Evolutionary conservation across 2,329 filamentous ascomycete species (phyloP), one percentile per base, ranked within the genome.

Genomic region (Fusarium sp.): DNA sequence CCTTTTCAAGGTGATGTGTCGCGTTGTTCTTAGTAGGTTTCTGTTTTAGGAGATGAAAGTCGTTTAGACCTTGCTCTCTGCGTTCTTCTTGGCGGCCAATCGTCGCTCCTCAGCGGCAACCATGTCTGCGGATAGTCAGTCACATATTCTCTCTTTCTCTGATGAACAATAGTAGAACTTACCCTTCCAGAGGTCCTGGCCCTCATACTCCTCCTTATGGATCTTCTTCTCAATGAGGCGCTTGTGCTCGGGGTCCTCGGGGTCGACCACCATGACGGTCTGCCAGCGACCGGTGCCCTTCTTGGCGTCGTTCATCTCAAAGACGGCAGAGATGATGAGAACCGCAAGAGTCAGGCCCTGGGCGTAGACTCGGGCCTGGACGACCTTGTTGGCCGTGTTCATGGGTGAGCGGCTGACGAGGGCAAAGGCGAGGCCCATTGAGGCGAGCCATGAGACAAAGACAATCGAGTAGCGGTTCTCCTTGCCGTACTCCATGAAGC

Each of bases 181-280:
- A 91, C 89, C 89, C 82, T 87, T 95, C 95, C 95, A 99, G 71
- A 97, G 84, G 77, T 98, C 93, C 80, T 96, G 91, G 40, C 92
- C 91, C 74, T 89, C 85, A 76, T 96, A 95, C 64, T 91, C 84
- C 81, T 96, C 92, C 79, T 93, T 91, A 76, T 96, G 91, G 51
- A 95, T 85, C 79, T 83, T 88, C 87, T 93, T 94, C 85, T 96
- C 91, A 68, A 96, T 91, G 67, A 93, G 75, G 70, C 90, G 83
- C 84, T 92, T 90, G 78, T 93, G 91, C 78, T 89, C 87, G 3
- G 91, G 92, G 74, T 96, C 92, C 67, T 91, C 83, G 49, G 91
- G 91, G 77, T 94, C 91, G 40, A 93, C 67, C 11, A 95, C 85
- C 83, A 88, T 88, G 70, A 96, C 84, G 2, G 91, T 95, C 84